Conservation (phyloP, 2,329 filamentous ascomycete genomes). For the Cadophora sp. region DNA sequence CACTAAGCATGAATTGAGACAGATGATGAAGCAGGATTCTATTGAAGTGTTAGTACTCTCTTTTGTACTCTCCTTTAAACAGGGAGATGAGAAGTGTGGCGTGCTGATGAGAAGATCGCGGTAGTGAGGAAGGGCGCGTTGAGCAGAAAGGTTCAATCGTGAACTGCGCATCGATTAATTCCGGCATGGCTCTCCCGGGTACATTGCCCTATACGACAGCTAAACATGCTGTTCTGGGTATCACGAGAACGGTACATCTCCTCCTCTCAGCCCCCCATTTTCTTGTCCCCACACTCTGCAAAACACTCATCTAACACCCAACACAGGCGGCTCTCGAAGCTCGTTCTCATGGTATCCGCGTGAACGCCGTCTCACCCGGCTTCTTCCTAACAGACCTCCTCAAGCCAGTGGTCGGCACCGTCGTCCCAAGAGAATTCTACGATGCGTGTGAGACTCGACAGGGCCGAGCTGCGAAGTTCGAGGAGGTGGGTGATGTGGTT, state of each 20-base stretch:
- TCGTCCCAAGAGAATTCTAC: constrained; percentile 16
- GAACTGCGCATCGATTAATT: constrained; percentile 41
- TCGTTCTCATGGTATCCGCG: constrained; percentile 23
- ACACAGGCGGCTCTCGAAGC: constrained; percentile 28
- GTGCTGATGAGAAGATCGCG: background rate
- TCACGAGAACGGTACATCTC: constrained; percentile 36
- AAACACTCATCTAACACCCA: background rate
- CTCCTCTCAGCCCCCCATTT: background rate
- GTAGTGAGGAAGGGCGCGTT: constrained; percentile 26
- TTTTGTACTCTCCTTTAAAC: too few species aligned
- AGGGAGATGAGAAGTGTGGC: background rate
- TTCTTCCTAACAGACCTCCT: constrained; percentile 28
- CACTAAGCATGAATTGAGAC: constrained; percentile 44
- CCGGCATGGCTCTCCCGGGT: constrained; percentile 31
- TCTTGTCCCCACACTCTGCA: too few species aligned
- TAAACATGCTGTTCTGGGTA: constrained; percentile 41
- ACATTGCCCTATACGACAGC: constrained; percentile 39
- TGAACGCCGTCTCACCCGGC: constrained; percentile 28
- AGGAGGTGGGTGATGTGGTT: constrained; percentile 31
- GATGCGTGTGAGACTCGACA: constrained; percentile 19
- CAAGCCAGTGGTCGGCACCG: constrained; percentile 10
- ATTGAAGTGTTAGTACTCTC: constrained; percentile 20
- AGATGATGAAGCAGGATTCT: constrained; percentile 33
- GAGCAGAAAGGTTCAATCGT: constrained; percentile 42
- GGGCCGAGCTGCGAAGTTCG: constrained; percentile 23